These are phyloP conservation scores for Apophysomyces variabilis DNA, from an alignment of 371 early-diverging fungal species.

Conservation along the genomic window DNA sequence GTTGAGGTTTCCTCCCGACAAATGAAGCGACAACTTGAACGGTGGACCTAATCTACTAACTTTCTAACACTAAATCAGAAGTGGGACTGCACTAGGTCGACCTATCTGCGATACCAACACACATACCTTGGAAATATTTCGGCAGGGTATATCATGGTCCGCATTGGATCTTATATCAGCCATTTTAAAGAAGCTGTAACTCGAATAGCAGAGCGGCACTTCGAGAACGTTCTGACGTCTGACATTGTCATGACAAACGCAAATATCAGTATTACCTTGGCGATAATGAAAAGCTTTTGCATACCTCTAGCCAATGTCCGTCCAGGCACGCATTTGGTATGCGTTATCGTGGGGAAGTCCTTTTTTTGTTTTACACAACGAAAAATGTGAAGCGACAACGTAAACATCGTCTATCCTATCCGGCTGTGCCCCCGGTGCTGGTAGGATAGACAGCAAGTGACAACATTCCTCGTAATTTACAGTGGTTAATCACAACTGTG, in stretches of 20 bases:
- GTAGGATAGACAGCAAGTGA: not conserved
- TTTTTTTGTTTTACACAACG: not conserved
- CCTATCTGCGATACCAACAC: no score
- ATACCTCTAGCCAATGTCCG: not conserved
- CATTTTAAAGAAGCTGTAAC: no score
- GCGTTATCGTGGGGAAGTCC: not conserved
- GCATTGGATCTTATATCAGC: no score
- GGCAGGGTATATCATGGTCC: no score
- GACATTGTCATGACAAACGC: not conserved
- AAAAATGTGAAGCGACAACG: not conserved
- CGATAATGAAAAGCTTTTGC: not conserved
- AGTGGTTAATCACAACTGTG: not conserved
- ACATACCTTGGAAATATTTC: no score
- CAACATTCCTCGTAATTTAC: not conserved
- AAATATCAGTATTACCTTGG: not conserved
- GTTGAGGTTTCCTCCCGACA: no score
- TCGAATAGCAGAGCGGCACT: no score
- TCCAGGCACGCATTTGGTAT: not conserved
- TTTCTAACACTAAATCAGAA: no score
- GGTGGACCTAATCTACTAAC: no score
- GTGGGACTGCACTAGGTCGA: no score
- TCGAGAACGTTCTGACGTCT: not conserved
- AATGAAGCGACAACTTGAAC: no score
- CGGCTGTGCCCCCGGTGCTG: conserved; percentile 5
- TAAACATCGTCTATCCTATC: not conserved